A percentile compares a stretch with the other conserved stretches of the same genome.
phyloP scores from a whole-genome alignment of 2,329 filamentous ascomycete genomes.

The Fonsecaea nubica region DNA sequence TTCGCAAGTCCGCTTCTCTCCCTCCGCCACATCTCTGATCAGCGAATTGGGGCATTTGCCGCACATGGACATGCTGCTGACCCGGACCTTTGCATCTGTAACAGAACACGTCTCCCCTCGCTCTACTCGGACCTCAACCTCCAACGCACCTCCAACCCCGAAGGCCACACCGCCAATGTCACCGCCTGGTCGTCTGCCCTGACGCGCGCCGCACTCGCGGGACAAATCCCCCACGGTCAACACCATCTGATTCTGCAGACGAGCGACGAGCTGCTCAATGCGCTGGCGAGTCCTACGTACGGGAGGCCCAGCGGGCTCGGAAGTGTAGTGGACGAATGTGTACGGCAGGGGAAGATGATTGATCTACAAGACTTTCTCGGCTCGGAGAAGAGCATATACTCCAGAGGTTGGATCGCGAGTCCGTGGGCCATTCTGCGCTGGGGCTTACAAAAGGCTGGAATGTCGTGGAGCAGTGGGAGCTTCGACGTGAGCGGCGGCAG shows the following conservation, averaged over 20 bases:
- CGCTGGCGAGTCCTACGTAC: constrained; percentile 76
- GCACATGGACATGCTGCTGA: constrained; percentile 1
- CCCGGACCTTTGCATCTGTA: constrained; percentile 26
- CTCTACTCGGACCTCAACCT: constrained; percentile 86
- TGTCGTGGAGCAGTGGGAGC: constrained; percentile 56
- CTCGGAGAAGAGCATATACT: constrained; percentile 73
- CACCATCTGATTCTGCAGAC: constrained; percentile 58
- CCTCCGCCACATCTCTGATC: not conserved
- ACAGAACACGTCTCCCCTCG: constrained; percentile 77
- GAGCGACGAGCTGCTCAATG: constrained; percentile 69
- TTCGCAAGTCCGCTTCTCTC: constrained; percentile 35
- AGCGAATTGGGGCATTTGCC: not conserved
- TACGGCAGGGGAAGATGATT: constrained; percentile 72
- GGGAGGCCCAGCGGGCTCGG: constrained; percentile 82
- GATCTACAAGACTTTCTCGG: constrained; percentile 71
- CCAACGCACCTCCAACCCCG: constrained; percentile 78
- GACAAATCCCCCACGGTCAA: constrained; percentile 58
- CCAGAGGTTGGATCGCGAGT: constrained; percentile 70
- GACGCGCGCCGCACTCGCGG: constrained; percentile 70
- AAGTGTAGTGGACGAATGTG: constrained; percentile 77
- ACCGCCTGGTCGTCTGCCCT: constrained; percentile 79
- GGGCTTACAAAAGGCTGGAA: constrained; percentile 73
- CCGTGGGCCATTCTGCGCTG: constrained; percentile 76
- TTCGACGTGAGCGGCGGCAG: constrained; percentile 44
- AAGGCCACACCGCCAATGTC: constrained; percentile 82